phyloP scores from a whole-genome alignment of 2,329 filamentous ascomycete genomes.

The Claviceps arundinis region DNA sequence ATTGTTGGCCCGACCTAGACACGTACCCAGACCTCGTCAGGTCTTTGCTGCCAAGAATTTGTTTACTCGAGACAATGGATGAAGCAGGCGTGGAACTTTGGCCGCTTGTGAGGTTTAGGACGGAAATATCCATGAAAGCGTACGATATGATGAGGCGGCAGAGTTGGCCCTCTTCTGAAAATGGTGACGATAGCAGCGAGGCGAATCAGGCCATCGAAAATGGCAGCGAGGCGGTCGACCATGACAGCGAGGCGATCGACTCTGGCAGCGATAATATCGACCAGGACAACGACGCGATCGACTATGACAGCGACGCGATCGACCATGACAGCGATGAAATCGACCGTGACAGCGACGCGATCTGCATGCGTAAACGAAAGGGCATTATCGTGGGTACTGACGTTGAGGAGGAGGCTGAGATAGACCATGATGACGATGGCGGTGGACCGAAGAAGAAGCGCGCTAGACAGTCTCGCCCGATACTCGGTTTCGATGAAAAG shows the following conservation, averaged over 20 bases:
- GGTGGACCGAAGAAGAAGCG: too few relatives aligned
- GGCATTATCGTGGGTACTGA: too few relatives aligned
- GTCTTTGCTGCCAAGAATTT: slow-evolving; percentile 8
- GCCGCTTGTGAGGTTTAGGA: slow-evolving; percentile 20
- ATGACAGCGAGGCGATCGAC: neutral
- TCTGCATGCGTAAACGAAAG: slow-evolving; percentile 8
- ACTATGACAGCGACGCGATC: slow-evolving; percentile 16
- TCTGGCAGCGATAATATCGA: too few relatives aligned
- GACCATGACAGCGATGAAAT: too few relatives aligned
- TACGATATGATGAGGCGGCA: slow-evolving; percentile 9
- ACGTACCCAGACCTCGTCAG: slow-evolving; percentile 17
- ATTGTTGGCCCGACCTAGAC: slow-evolving; percentile 22
- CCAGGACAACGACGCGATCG: too few relatives aligned
- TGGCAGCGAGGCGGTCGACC: slow-evolving; percentile 24
- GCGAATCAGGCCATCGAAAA: slow-evolving; percentile 5
- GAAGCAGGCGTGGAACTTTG: slow-evolving; percentile 10
- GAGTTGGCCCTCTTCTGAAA: neutral
- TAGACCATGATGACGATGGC: too few relatives aligned
- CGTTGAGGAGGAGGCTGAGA: too few relatives aligned
- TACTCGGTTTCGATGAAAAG: too few relatives aligned
- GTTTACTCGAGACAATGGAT: neutral
- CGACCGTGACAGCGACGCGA: too few relatives aligned
- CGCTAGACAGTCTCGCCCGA: too few relatives aligned
- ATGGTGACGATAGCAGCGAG: slow-evolving; percentile 2
- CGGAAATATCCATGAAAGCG: slow-evolving; percentile 5